These are phyloP conservation scores for Lepidium didymum DNA, from an alignment of 345 rosid species.

Conservation along the genomic window DNA sequence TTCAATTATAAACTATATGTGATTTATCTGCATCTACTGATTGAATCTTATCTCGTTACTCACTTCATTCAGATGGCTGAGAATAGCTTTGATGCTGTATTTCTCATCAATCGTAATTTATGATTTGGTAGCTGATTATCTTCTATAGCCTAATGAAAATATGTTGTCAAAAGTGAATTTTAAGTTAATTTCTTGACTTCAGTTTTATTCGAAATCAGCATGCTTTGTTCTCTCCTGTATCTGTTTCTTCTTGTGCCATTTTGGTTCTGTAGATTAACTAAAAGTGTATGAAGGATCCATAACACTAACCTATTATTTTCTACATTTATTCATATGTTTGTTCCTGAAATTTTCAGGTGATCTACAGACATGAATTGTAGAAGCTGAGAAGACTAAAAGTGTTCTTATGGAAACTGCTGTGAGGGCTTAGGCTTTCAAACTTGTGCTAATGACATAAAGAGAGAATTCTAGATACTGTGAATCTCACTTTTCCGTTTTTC, in stretches of 20 bases:
- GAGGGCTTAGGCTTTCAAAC: constrained; percentile 3
- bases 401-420: background rate
- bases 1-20: background rate
- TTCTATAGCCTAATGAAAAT: background rate
- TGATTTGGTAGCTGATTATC: background rate
- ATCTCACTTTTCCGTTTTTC: constrained; percentile 12
- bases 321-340: background rate
- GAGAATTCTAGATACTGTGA: constrained; percentile 6
- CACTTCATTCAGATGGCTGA: background rate
- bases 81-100: background rate
- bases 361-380: background rate
- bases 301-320: background rate
- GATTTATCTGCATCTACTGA: background rate
- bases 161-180: background rate
- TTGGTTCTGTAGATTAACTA: background rate
- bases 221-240: background rate
- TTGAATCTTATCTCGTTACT: background rate
- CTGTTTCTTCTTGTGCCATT: background rate
- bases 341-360: constrained; percentile 15
- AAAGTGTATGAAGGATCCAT: background rate
- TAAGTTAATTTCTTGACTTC: background rate
- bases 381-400: background rate
- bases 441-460: constrained; percentile 19
- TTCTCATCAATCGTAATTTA: background rate
- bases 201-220: background rate